These are phyloP conservation scores for Lentinula raphanica DNA, from an alignment of 768 basidiomycete species.

Conservation along the genomic window DNA sequence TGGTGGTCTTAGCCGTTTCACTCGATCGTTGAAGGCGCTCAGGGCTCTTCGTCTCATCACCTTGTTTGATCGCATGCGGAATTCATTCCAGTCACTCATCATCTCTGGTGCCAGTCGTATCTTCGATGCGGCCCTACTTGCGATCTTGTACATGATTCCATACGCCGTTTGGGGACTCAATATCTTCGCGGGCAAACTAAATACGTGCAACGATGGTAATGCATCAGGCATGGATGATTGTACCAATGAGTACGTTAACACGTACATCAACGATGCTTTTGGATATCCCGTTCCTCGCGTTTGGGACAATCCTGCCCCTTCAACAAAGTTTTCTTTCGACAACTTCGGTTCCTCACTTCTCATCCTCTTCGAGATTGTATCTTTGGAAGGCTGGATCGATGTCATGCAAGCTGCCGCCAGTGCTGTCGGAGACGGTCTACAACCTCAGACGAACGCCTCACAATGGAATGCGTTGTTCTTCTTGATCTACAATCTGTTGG, in stretches of 20 bases:
- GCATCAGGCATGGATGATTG: constrained; percentile 59
- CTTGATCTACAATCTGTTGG: constrained; percentile 85
- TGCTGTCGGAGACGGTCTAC: constrained; percentile 62
- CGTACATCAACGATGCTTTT: constrained; percentile 55
- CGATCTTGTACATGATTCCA: constrained; percentile 87
- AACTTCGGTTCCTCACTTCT: constrained; percentile 76
- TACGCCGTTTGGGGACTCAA: constrained; percentile 93
- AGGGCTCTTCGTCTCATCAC: constrained; percentile 88
- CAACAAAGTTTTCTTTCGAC: constrained; percentile 87
- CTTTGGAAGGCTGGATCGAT: constrained; percentile 95
- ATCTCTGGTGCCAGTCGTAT: constrained; percentile 83
- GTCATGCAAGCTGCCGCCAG: constrained; percentile 80
- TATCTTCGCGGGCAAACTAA: constrained; percentile 84
- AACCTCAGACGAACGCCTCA: constrained; percentile 67
- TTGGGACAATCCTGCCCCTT: constrained; percentile 85
- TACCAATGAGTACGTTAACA: constrained; percentile 65
- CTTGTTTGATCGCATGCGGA: constrained; percentile 78
- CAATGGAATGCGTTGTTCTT: constrained; percentile 89
- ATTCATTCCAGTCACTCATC: constrained; percentile 82
- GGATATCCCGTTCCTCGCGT: constrained; percentile 74
- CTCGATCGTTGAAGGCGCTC: constrained; percentile 81
- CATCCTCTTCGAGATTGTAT: constrained; percentile 95
- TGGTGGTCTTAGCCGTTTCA: constrained; percentile 75
- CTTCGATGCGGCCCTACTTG: constrained; percentile 83
- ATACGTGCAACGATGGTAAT: constrained; percentile 70